These are phyloP conservation scores for Quambalaria eucalypti DNA, from an alignment of 1,284 basidiomycete species.

Conservation along the genomic window DNA sequence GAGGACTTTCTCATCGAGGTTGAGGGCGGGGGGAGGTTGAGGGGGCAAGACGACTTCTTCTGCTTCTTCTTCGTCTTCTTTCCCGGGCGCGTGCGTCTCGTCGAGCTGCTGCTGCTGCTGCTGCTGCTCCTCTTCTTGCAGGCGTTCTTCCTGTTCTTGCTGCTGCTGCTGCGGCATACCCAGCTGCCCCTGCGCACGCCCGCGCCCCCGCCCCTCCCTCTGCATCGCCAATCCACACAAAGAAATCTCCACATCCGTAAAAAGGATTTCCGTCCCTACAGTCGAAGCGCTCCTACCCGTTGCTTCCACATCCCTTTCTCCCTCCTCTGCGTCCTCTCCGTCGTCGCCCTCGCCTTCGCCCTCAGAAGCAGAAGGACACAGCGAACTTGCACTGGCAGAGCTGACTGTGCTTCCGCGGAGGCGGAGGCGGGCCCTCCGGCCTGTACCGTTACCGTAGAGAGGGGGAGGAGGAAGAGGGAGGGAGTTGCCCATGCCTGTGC, in stretches of 20 bases:
- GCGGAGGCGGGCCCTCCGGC: not conserved
- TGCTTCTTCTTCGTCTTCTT: not conserved
- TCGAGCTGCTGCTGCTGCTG: not conserved
- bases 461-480: not conserved
- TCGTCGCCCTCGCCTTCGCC: not conserved
- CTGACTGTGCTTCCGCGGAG: not conserved
- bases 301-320: too few relatives aligned
- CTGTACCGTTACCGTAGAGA: too few relatives aligned
- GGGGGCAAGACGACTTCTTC: too few relatives aligned
- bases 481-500: not conserved
- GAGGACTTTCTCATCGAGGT: too few relatives aligned
- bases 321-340: too few relatives aligned
- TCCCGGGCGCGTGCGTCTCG: not conserved
- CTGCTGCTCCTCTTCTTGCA: not conserved
- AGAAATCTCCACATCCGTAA: not conserved
- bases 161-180: too few relatives aligned
- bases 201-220: not conserved
- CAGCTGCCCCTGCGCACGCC: too few relatives aligned
- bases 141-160: not conserved
- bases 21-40: too few relatives aligned
- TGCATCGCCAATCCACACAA: not conserved
- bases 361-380: not conserved
- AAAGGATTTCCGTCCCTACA: not conserved
- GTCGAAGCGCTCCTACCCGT: not conserved
- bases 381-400: not conserved